These are phyloP conservation scores for Pseudoturritis turrita DNA, from an alignment of 345 rosid genomes.

Conservation along the genomic window DNA sequence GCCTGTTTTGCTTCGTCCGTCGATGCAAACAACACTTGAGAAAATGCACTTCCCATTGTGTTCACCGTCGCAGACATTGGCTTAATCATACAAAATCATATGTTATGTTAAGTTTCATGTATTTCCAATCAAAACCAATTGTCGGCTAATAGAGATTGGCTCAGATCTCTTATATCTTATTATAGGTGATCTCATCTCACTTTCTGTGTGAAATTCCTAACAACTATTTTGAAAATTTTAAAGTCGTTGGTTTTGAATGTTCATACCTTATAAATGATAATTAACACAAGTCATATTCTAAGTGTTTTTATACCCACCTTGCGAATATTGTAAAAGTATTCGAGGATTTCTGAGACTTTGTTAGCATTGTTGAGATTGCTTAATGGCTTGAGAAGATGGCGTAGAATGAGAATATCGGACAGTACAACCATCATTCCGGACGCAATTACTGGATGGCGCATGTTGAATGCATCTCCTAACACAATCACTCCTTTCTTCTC, in stretches of 20 bases:
- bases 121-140: too few relatives aligned
- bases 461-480: constrained; percentile 48
- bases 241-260: not conserved
- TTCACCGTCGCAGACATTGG: constrained; percentile 32
- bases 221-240: too few relatives aligned
- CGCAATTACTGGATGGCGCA: constrained; percentile 45
- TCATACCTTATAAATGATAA: not conserved
- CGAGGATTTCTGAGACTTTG: constrained; percentile 23
- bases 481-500: constrained; percentile 42
- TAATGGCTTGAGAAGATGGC: constrained; percentile 34
- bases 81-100: not conserved
- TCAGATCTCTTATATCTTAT: too few relatives aligned
- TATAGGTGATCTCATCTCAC: too few relatives aligned
- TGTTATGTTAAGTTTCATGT: too few relatives aligned
- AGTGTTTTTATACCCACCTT: constrained; percentile 20
- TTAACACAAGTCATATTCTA: not conserved
- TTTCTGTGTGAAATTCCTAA: too few relatives aligned
- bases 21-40: constrained; percentile 23
- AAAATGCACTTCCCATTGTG: constrained; percentile 31
- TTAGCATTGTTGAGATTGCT: constrained; percentile 29
- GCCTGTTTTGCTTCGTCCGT: constrained; percentile 32
- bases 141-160: too few relatives aligned
- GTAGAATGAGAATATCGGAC: constrained; percentile 41
- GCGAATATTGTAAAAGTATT: constrained; percentile 39
- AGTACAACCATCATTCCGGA: constrained; percentile 48